These are phyloP conservation scores for Acrodontium crateriforme DNA, from an alignment of 2,329 filamentous ascomycete species.

Conservation along the genomic window DNA sequence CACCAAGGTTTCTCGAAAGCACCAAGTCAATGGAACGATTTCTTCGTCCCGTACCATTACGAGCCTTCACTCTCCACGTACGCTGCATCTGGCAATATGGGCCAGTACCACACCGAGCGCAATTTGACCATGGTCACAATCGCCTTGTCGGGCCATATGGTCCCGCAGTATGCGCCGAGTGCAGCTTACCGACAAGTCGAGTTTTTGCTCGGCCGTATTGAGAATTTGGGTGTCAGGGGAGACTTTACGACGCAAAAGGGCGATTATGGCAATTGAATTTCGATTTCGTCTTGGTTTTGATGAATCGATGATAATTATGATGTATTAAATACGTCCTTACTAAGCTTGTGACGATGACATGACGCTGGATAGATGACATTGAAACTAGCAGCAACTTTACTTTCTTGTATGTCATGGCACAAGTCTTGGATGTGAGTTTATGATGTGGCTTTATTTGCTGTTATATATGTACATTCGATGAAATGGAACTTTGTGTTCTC, in stretches of 20 bases:
- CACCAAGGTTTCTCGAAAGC: constrained; percentile 51
- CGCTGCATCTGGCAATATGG: constrained; percentile 53
- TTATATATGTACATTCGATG: too few species aligned
- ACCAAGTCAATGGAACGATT: constrained; percentile 41
- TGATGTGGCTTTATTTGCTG: too few species aligned
- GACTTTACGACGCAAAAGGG: constrained; percentile 23
- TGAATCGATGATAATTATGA: too few species aligned
- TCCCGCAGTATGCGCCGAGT: constrained; percentile 52
- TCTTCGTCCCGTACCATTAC: constrained; percentile 54
- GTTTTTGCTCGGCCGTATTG: constrained; percentile 57
- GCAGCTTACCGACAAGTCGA: constrained; percentile 61
- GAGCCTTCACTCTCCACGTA: constrained; percentile 33
- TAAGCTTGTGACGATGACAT: too few species aligned
- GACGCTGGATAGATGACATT: too few species aligned
- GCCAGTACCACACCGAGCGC: constrained; percentile 57
- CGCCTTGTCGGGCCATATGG: constrained; percentile 52
- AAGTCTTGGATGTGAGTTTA: too few species aligned
- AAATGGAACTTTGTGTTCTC: too few species aligned
- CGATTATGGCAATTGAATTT: constrained; percentile 15
- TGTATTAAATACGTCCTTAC: too few species aligned
- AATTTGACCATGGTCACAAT: constrained; percentile 59
- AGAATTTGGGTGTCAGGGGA: constrained; percentile 33
- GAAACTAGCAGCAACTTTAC: too few species aligned
- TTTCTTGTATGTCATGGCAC: too few species aligned
- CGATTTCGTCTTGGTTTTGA: constrained; percentile 1